Base-by-base conservation (phyloP, 768 basidiomycete species). In the Termitomyces sp. region DNA sequence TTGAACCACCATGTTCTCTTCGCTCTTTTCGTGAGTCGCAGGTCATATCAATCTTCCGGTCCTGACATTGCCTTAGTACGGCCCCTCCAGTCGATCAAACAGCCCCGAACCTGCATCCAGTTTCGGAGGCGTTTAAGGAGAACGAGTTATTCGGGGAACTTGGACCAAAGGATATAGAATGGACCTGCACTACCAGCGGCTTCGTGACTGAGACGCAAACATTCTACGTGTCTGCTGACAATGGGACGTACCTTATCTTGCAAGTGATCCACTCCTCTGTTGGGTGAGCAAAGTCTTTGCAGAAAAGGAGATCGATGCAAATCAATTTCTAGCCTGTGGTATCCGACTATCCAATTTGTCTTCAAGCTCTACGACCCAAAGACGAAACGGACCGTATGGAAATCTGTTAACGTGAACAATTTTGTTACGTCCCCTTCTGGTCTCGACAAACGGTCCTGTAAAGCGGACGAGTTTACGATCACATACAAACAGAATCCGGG, bases 291-390 rank as follows among this genome's bases (percentile, higher is more conserved):
- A 46, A 30, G 46, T 63, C 49, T 45, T 42, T 47, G 12, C 57
- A 14, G 37, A 48, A 54, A 40, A 43, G 31, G 56, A 52, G 60
- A 64, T 58, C 55, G 47, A 50, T 60, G 12, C 49, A 40, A 26
- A 60, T 57, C 55, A 47, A 46, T 31, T 46, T 58, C 55, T 65
- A 96, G 94, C 23, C 69, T 98, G 58, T 94, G 95, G 85, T 95
- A 90, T 67, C 94, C 97, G 3, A 91, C 88, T 31, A 86, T 96
- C 64, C 96, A 99, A 71, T 92, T 98, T 70, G 90, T 86, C 4
- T 94, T 86, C 84, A 96, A 94, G 73, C 72, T 89, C 50, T 87
- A 82, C 75, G 82, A 97, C 66, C 86, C 93, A 5, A 78, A 80
- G 60, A 91, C 86, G 19, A 82, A 84, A 55, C 79, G 89, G 64